Base-by-base conservation (phyloP, 2,329 filamentous ascomycete species). In the Botryotinia convoluta region DNA sequence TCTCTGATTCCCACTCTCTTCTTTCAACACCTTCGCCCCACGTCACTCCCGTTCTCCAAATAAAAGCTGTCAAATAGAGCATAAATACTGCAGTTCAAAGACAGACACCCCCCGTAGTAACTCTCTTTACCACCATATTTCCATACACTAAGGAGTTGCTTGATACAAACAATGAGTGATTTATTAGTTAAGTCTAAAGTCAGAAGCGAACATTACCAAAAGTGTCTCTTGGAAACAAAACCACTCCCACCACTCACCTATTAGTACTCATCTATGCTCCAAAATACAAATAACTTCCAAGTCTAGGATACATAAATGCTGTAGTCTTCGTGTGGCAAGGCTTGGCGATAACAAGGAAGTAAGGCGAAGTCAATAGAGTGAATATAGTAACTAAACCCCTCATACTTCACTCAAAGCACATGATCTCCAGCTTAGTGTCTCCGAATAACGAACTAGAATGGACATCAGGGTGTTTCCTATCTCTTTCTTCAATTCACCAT, bases 321-420 rank as follows among this genome's bases (percentile, higher is more conserved):
- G 3, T 12, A 26, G 45, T 26, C 1, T 12, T 3, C 22, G 10
- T 1, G 22, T 51, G 2, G 45, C 22, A 51, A 26, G 9, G 2
- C 3, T 48, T 26, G 1, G 20, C 0, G 20, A 26, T 10, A 1
- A 26, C 4, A 1, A 10, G 9, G 8, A 9, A 1, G 3, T 26
- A 51, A 1, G 9, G 3, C 3, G 22, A 10, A 12, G 22, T 51
- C 1, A 51, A 26, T 12, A 12, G 22, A 4, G 22, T 26, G 22
- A 51, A 22, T 22, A 48, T 9, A 48, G 7, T 48, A 1, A 48
- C 45, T 1, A 22, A 10, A 9, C 20, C 45, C 48, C 10, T 12
- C 22, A 9, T 26, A n/a, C 4, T 51, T 5, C 48, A n/a, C 48
- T n/a, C 22, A 0, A 51, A 51, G 4, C 10, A 51, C 48, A n/a